A percentile compares a stretch with the other conserved stretches of the same genome.
Evolutionary conservation across 345 rosid species (phyloP).

Genomic region (Populus pruinosa): DNA sequence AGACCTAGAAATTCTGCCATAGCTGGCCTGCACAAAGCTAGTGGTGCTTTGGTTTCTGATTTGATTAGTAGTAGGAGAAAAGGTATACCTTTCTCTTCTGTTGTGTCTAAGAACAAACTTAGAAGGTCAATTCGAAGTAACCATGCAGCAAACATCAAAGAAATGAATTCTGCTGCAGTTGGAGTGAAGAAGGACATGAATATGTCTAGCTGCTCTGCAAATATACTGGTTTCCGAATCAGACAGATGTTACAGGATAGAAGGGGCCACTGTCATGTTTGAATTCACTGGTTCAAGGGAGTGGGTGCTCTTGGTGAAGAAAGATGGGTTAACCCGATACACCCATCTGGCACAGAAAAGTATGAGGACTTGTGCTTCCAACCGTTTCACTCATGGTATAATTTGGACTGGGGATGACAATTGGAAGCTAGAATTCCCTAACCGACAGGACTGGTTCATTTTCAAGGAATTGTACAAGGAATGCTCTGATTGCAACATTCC

Average conservation of each 20-base stretch:
- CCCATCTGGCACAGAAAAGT: slow-evolving; percentile 45
- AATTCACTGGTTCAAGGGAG: slow-evolving; percentile 53
- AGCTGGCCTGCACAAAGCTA: slow-evolving; percentile 41
- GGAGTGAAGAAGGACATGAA: slow-evolving; percentile 33
- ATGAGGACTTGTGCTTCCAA: slow-evolving; percentile 65
- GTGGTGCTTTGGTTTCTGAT: slow-evolving; percentile 58
- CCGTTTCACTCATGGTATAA: slow-evolving; percentile 57
- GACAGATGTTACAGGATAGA: slow-evolving; percentile 77
- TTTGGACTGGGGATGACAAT: slow-evolving; percentile 68
- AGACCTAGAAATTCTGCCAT: slow-evolving; percentile 53
- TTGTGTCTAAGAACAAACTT: slow-evolving; percentile 43
- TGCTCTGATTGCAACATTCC: slow-evolving; percentile 66
- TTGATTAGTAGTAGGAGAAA: slow-evolving; percentile 52
- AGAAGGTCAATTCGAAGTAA: slow-evolving; percentile 43
- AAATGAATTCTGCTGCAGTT: slow-evolving; percentile 23
- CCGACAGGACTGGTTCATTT: slow-evolving; percentile 67
- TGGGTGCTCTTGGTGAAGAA: slow-evolving; percentile 67
- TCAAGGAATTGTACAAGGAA: slow-evolving; percentile 82
- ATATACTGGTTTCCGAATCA: slow-evolving; percentile 47
- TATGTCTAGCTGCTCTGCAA: slow-evolving; percentile 52
- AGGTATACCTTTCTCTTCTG: slow-evolving; percentile 44
- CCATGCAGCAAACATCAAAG: slow-evolving; percentile 34
- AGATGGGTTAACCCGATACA: slow-evolving; percentile 42
- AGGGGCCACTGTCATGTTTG: slow-evolving; percentile 55
- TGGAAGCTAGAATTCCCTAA: slow-evolving; percentile 87